Percentiles rank a stretch among this genome's conserved stretches.
Evolutionary conservation across 192 early-diverging fungal species (phyloP).

Genomic region (Coemansia sp.): DNA sequence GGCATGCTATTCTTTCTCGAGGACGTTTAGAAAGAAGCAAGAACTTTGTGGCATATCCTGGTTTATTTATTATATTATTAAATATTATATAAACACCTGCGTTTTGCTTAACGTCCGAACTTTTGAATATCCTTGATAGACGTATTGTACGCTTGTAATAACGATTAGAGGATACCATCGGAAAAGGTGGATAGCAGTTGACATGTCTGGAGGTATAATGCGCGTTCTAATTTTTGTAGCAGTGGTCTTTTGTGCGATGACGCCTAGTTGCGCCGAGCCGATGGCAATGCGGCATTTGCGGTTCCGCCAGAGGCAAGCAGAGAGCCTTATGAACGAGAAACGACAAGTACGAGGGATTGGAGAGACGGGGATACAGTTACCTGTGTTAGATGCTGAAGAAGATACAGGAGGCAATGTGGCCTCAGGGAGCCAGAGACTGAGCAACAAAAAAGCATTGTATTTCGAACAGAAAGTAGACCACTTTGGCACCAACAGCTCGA

Average conservation of each 20-base stretch:
- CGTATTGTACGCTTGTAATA: not conserved
- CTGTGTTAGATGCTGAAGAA: not conserved
- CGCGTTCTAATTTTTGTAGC: not conserved
- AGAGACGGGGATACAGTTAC: not conserved
- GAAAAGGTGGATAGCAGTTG: too few relatives aligned
- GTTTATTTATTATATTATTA: not conserved
- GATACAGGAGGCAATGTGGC: too few relatives aligned
- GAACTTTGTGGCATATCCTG: too few relatives aligned
- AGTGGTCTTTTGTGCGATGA: not conserved
- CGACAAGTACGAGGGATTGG: not conserved
- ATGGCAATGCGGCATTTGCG: not conserved
- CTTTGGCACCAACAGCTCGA: slow-evolving; percentile 20
- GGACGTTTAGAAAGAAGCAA: not conserved
- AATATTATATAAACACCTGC: not conserved
- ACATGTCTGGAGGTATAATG: not conserved
- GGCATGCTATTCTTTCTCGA: not conserved
- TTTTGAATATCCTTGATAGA: not conserved
- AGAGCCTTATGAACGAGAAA: not conserved
- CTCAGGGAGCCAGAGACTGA: not conserved
- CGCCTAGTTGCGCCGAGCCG: not conserved
- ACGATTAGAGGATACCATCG: too few relatives aligned
- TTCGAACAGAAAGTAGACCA: slow-evolving; percentile 56
- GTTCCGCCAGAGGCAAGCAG: not conserved
- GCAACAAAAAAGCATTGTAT: slow-evolving; percentile 16
- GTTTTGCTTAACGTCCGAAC: too few relatives aligned